phyloP scores from a whole-genome alignment of 352 stramenopile species.

The Globisporangium barbulae region DNA sequence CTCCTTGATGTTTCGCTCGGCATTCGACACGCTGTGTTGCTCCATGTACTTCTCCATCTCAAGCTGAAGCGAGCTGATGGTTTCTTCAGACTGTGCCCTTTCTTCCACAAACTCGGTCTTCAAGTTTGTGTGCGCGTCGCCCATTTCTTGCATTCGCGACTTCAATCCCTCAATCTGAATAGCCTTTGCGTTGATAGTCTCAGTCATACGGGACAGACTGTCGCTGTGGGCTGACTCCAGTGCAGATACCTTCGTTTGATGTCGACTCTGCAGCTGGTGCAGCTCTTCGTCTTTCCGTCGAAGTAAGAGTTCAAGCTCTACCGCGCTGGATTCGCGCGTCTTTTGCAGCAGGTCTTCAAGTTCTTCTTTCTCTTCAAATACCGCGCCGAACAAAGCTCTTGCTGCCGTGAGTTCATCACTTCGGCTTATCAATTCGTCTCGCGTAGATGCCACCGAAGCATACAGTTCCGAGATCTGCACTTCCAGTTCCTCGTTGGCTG shows the following conservation, averaged over 20 bases:
- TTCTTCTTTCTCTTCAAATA: slow-evolving; percentile 4
- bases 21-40: slow-evolving; percentile 32
- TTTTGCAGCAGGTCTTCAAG: slow-evolving; percentile 8
- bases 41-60: slow-evolving; percentile 17
- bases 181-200: slow-evolving; percentile 37
- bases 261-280: slow-evolving; percentile 7
- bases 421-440: neutral
- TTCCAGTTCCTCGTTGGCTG: neutral
- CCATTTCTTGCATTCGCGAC: slow-evolving; percentile 14
- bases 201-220: slow-evolving; percentile 32
- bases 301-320: slow-evolving; percentile 3
- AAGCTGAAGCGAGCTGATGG: neutral
- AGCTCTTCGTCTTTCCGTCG: slow-evolving; percentile 9
- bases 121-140: neutral
- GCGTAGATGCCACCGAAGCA: neutral
- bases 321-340: slow-evolving; percentile 13
- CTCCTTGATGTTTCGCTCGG: slow-evolving; percentile 27
- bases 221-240: slow-evolving; percentile 19
- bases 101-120: neutral
- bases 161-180: slow-evolving; percentile 30
- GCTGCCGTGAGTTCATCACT: neutral
- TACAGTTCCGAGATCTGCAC: neutral
- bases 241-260: slow-evolving; percentile 8
- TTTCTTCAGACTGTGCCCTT: neutral
- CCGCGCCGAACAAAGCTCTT: slow-evolving; percentile 5